Percentiles rank a stretch among this genome's conserved stretches.
These are phyloP conservation scores for Cadophora gregata DNA, from an alignment of 2,329 filamentous ascomycete species.

Conservation along the genomic window DNA sequence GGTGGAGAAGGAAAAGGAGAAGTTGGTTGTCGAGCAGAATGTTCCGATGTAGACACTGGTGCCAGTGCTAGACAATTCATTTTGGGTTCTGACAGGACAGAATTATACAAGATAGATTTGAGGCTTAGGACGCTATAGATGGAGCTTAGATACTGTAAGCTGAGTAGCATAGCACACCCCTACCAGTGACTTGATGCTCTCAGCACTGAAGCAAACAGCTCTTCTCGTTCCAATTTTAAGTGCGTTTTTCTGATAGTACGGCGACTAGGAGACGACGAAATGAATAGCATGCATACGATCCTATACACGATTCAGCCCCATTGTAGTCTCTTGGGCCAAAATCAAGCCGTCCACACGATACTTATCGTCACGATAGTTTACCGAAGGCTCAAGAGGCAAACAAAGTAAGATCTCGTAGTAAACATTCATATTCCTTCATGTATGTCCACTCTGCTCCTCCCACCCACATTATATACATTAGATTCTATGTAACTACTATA, in stretches of 20 bases:
- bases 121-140: not conserved
- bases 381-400: not conserved
- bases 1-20: slow-evolving; percentile 1
- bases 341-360: not conserved
- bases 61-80: too few relatives aligned
- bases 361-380: not conserved
- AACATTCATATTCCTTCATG: not conserved
- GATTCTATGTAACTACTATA: not conserved
- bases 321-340: not conserved
- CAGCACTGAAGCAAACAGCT: not conserved
- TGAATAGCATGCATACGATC: not conserved
- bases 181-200: not conserved
- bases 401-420: not conserved
- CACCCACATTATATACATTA: slow-evolving; percentile 20
- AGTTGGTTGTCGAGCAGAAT: not conserved
- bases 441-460: slow-evolving; percentile 1
- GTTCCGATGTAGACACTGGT: not conserved
- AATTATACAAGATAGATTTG: not conserved
- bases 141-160: not conserved
- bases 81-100: not conserved
- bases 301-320: not conserved
- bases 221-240: too few relatives aligned
- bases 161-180: not conserved
- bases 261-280: not conserved
- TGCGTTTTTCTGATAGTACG: too few relatives aligned